A percentile compares a stretch with the other conserved stretches of the same genome.
Conservation (phyloP, 495 filamentous ascomycete genomes). For the Penicillium samsonianum region DNA sequence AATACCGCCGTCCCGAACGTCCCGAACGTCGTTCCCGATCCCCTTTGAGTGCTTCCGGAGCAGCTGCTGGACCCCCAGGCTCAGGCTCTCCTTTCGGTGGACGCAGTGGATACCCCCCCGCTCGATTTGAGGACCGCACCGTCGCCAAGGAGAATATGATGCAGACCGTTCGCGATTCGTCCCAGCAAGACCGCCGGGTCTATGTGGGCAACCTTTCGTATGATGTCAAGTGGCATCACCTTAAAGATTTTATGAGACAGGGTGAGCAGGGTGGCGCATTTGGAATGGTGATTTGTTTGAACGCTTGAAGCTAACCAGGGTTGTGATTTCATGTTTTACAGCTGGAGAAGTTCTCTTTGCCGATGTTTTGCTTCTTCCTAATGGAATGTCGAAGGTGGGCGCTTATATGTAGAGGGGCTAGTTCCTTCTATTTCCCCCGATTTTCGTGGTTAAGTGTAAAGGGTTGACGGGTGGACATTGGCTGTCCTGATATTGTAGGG, state of each 20-base stretch:
- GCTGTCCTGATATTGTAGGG: slow-evolving; percentile 93
- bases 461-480: slow-evolving; percentile 99
- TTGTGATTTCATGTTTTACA: slow-evolving; percentile 44
- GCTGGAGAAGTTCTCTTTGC: slow-evolving; percentile 99
- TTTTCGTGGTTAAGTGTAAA: slow-evolving; percentile 62
- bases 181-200: slow-evolving; percentile 97
- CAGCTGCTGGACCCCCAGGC: slow-evolving; percentile 63
- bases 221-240: slow-evolving; percentile 99
- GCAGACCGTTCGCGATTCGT: slow-evolving; percentile 86
- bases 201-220: slow-evolving; percentile 99
- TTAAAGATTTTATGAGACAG: slow-evolving; percentile 99
- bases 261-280: slow-evolving; percentile 63
- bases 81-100: slow-evolving; percentile 56
- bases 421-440: slow-evolving; percentile 57
- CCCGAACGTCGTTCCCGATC: slow-evolving; percentile 78
- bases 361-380: slow-evolving; percentile 99
- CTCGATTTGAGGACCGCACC: slow-evolving; percentile 81
- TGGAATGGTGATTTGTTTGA: slow-evolving; percentile 16
- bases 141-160: slow-evolving; percentile 93
- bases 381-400: slow-evolving; percentile 99
- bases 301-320: slow-evolving; percentile 35
- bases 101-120: slow-evolving; percentile 60
- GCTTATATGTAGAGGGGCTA: slow-evolving; percentile 88
- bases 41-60: slow-evolving; percentile 76
- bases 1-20: slow-evolving; percentile 80